A percentile compares a stretch with the other conserved stretches of the same genome.
Evolutionary conservation across 1,139 yeast species (phyloP).

Genomic region (Pichia sp.): DNA sequence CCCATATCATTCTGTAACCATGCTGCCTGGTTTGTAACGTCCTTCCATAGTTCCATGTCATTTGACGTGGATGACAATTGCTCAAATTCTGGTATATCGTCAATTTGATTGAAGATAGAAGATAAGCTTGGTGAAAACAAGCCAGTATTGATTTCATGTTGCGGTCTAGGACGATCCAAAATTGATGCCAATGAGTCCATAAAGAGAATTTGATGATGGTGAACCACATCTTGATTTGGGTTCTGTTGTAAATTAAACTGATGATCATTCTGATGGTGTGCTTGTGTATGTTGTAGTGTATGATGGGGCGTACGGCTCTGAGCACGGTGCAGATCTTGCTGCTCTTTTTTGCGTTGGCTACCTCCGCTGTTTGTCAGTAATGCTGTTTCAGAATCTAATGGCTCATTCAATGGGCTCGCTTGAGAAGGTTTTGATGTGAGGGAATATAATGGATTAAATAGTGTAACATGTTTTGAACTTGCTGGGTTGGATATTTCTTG

Average conservation of each 20-base stretch:
- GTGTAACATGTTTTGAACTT: neutral
- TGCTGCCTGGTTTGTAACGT: conserved; percentile 67
- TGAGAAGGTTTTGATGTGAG: neutral
- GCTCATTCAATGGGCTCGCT: neutral
- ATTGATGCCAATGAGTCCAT: conserved; percentile 1
- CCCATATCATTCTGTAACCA: conserved; percentile 43
- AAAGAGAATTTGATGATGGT: neutral
- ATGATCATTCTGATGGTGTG: neutral
- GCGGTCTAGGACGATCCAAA: conserved; percentile 3
- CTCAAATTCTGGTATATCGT: conserved; percentile 29
- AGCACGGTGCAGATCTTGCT: neutral
- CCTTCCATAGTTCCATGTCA: conserved; percentile 71
- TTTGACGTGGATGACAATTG: conserved; percentile 29
- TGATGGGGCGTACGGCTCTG: neutral
- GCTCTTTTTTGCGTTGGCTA: neutral
- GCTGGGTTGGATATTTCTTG: neutral
- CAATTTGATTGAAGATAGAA: conserved; percentile 27
- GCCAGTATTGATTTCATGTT: conserved; percentile 5
- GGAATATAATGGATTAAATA: neutral
- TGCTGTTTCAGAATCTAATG: neutral
- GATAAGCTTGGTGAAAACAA: conserved; percentile 26
- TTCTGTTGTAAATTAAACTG: neutral
- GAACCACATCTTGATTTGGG: neutral
- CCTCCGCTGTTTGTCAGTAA: neutral
- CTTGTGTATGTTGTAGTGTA: no score